Evolutionary conservation across 176 grass and related monocot species (phyloP), one percentile per base, ranked within the genome.

Genomic region (Oryza meyeriana): DNA sequence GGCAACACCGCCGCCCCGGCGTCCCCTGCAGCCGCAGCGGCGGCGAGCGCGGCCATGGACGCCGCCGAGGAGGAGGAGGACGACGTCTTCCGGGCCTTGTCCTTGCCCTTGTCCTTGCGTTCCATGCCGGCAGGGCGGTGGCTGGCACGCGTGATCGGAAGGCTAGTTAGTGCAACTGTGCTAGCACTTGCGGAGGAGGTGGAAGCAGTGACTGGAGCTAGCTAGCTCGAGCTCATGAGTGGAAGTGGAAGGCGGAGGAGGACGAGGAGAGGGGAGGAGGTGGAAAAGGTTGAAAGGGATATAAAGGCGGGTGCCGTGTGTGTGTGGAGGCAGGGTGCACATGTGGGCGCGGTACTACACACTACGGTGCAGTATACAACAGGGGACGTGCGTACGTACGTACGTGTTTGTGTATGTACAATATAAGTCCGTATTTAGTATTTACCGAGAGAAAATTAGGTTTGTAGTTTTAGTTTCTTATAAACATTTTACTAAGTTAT

Each of bases 271-370:
- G 27, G 69, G 48, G 58, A 18, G 39, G 26, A 5, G 24, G 31
- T 14, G 64, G 42, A 27, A 88, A 87, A 69, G 69, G 75, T 13
- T 22, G 85, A 91, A 71, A 76, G 92, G 71, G 87, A 87, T 85
- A 86, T 88, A 94, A 91, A 91, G 83, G 71, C 64, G 71, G 83
- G 81, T 78, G 85, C 78, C 45, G 74, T 74, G 75, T 78, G 75
- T 78, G 83, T 83, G 88, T 86, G 83, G 88, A 89, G 72, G 55
- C 78, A 85, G 66, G 65, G 44, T 24, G 71, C 71, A 22, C 77
- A 81, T 52, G 77, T 77, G 82, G 71, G 82, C 31, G 71, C 50
- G 40, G 26, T 81, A 42, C 55, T 45, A 42, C 26, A 2, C 5
- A 33, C 42, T 74, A 82, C 39, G 52, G 24, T 58, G 12, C 2